These are phyloP conservation scores for Teunomyces pallodes DNA, from an alignment of 805 yeast genomes.

Conservation along the genomic window DNA sequence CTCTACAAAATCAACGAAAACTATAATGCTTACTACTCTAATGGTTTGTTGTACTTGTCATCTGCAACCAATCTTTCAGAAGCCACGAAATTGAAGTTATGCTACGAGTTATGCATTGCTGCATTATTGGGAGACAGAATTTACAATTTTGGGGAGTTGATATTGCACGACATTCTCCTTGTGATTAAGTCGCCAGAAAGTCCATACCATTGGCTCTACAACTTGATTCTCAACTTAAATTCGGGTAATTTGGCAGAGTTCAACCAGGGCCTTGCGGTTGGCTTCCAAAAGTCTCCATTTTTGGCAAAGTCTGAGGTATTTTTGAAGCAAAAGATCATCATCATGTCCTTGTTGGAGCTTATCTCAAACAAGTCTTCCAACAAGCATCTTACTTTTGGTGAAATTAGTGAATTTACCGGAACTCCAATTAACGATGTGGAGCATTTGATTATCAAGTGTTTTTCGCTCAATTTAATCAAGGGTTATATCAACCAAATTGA, in stretches of 20 bases:
- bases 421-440: slow-evolving; percentile 76
- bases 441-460: slow-evolving; percentile 85
- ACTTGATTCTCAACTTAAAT: slow-evolving; percentile 68
- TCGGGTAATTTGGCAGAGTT: slow-evolving; percentile 73
- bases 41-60: slow-evolving; percentile 77
- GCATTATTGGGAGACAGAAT: slow-evolving; percentile 90
- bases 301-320: slow-evolving; percentile 60
- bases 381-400: slow-evolving; percentile 69
- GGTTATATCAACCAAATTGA: slow-evolving; percentile 91
- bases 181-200: slow-evolving; percentile 43
- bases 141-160: slow-evolving; percentile 92
- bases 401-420: slow-evolving; percentile 67
- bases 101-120: slow-evolving; percentile 74
- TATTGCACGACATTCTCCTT: slow-evolving; percentile 79
- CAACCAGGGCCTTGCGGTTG: slow-evolving; percentile 46
- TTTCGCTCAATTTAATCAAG: slow-evolving; percentile 75
- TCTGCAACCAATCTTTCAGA: slow-evolving; percentile 48
- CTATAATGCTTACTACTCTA: slow-evolving; percentile 77
- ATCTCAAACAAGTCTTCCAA: slow-evolving; percentile 75
- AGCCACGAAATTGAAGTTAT: slow-evolving; percentile 31
- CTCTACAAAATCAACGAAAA: slow-evolving; percentile 72
- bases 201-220: slow-evolving; percentile 66
- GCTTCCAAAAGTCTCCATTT: slow-evolving; percentile 46
- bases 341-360: slow-evolving; percentile 87
- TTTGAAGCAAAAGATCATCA: slow-evolving; percentile 84